Evolutionary conservation across 768 basidiomycete species (phyloP).

Genomic region (Pleurotus tuber-regium): DNA sequence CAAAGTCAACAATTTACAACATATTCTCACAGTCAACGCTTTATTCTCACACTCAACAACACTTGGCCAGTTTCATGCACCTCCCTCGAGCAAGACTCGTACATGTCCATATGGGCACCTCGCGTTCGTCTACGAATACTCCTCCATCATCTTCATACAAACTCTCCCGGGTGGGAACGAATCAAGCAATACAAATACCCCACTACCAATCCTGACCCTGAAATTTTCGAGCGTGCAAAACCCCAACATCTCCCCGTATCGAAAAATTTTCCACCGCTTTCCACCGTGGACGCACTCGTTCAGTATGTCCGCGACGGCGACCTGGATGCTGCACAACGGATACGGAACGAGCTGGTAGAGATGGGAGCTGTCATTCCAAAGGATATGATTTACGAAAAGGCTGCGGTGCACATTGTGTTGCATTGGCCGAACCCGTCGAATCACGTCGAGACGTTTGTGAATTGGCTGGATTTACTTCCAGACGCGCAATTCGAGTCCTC

Average conservation of each 20-base stretch:
- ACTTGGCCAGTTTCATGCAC: background rate
- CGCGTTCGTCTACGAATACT: conserved; percentile 1
- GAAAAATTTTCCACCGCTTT: conserved; percentile 7
- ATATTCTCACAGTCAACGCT: background rate
- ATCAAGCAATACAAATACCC: conserved; percentile 8
- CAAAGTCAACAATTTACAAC: too few relatives aligned
- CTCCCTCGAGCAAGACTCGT: background rate
- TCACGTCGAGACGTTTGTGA: conserved; percentile 22
- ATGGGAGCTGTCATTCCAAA: conserved; percentile 35
- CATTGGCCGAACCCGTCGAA: conserved; percentile 15
- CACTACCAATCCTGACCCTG: conserved; percentile 3
- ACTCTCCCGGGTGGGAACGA: conserved; percentile 5
- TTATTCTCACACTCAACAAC: background rate
- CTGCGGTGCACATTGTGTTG: conserved; percentile 34
- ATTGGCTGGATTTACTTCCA: conserved; percentile 46
- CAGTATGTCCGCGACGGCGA: conserved; percentile 26
- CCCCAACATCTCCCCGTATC: too few relatives aligned
- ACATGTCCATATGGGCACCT: conserved; percentile 10
- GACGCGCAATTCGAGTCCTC: conserved; percentile 18
- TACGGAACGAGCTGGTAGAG: conserved; percentile 38
- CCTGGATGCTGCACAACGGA: conserved; percentile 26
- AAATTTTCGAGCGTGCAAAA: conserved; percentile 13
- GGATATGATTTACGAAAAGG: conserved; percentile 32
- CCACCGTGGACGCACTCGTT: conserved; percentile 16
- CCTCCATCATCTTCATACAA: background rate